Base-by-base conservation (phyloP, 2,329 filamentous ascomycete genomes). In the Alternaria sp. region DNA sequence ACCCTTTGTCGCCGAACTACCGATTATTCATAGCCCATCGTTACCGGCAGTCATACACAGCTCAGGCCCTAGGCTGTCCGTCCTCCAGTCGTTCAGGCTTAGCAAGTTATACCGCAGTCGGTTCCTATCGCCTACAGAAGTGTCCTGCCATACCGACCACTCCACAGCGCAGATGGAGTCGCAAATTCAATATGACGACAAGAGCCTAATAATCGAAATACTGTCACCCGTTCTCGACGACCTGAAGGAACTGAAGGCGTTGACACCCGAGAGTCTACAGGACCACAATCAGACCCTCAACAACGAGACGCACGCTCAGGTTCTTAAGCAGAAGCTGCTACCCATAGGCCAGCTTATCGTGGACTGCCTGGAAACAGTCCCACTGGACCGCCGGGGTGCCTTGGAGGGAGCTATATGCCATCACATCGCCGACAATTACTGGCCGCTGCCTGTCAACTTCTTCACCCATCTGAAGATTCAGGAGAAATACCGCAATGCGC, bases 341-440 rank as follows among this genome's bases (percentile, higher is more conserved):
- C 67, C 67, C 0, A 64, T 76, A 19, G 73, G 66, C 1, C 46
- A 56, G 13, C 62, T 50, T 13, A 67, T 74, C n/a, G 12, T 66
- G 6, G 3, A 36, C 1, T 8, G 58, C 11, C 19, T 69, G 9
- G 30, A 52, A 7, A 19, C 32, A 0, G 11, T 61, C 10, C 21
- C 55, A 12, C 54, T 57, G 23, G 54, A 55, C 12, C 25, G 13
- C 5, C 43, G 60, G 12, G 64, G 65, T 10, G 15, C 3, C 3
- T 40, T 61, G 17, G 71, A 75, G 46, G 13, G 70, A 36, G 30
- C 60, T 30, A 50, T 72, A 9, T 74, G 69, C 45, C 64, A 49
- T 7, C 46, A 68, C 19, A 68, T 73, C 23, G 67, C 72, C 3
- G 30, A 54, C 0, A 40, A 61, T 5, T 67, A 69, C 50, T 74